Base-by-base conservation (phyloP, 257 asterid species). In the Catharanthus roseus region DNA sequence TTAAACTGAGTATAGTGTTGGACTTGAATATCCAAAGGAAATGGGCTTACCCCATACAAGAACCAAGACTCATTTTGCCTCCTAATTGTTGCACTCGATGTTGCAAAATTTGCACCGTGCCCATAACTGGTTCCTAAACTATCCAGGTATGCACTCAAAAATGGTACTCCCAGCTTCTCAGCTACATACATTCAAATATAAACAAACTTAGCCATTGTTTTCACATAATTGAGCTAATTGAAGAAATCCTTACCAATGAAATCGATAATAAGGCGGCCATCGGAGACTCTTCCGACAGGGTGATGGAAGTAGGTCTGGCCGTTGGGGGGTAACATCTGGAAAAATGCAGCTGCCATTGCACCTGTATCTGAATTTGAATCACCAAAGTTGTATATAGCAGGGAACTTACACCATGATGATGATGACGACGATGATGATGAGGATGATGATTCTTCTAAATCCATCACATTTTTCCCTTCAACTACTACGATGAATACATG, bases 331-430 rank as follows among this genome's bases (percentile, higher is more conserved):
- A 80, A 73, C 71, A 73, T 55, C 16, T 87, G 86, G 28, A 72
- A 70, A 68, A 87, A 87, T 18, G 80, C 77, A 0, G 90, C 88
- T n/a, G 90, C 77, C 26, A 78, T 73, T 1, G 81, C 87, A 5
- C 90, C 90, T 19, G 90, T 85, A 26, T 87, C 92, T 5, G 88
- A 85, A 74, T 83, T 87, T 0, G 88, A 81, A 78, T 87, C 90
- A 6, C 90, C 88, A 21, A 87, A 87, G 73, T 87, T 85, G 81
- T 83, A 85, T 6, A 83, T 74, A 12, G 89, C 88, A 7, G 87
- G 93, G 36, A 79, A 82, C 9, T 83, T 39, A 34, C 93, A 83
- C 26, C 83, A 81, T 67, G 88, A 21, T n/a, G n/a, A n/a, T n/a
- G n/a, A n/a, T n/a, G n/a, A n/a, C n/a, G n/a, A n/a, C n/a, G n/a